phyloP scores from a whole-genome alignment of 805 yeast genomes.

The Yamadazyma laniorum region DNA sequence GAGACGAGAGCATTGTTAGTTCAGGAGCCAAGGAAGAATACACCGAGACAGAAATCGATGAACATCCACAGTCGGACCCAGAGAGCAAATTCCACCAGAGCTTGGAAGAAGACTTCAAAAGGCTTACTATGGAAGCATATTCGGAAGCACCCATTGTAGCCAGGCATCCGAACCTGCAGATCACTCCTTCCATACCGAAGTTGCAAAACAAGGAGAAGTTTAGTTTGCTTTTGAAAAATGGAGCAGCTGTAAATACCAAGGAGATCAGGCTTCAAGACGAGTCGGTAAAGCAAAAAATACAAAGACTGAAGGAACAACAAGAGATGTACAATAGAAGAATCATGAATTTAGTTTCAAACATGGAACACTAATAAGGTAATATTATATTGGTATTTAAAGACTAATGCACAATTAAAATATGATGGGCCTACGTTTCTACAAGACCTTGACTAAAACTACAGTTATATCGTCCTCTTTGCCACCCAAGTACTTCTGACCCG shows the following conservation, averaged over 20 bases:
- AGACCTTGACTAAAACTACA: slow-evolving; percentile 68
- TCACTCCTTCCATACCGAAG: slow-evolving; percentile 1
- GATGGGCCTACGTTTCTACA: no score
- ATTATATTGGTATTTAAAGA: no score
- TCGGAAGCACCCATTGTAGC: slow-evolving; percentile 13
- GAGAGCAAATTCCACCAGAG: slow-evolving; percentile 45
- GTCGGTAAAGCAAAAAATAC: slow-evolving; percentile 51
- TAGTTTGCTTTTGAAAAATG: slow-evolving; percentile 9
- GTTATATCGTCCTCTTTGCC: slow-evolving; percentile 97
- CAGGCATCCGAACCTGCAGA: background rate
- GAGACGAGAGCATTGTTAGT: slow-evolving; percentile 20
- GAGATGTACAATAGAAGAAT: slow-evolving; percentile 55
- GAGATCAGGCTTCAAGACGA: slow-evolving; percentile 31
- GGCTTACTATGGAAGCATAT: slow-evolving; percentile 51
- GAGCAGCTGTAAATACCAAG: slow-evolving; percentile 6
- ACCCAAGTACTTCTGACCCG: slow-evolving; percentile 73
- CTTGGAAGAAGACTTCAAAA: slow-evolving; percentile 56
- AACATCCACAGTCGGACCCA: slow-evolving; percentile 12
- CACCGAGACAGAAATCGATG: slow-evolving; percentile 15
- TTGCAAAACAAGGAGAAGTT: slow-evolving; percentile 5
- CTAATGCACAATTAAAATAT: no score
- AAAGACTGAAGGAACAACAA: slow-evolving; percentile 49
- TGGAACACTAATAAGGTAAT: slow-evolving; percentile 21
- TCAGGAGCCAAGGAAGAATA: slow-evolving; percentile 14
- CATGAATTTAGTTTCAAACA: slow-evolving; percentile 51